Evolutionary conservation across 805 yeast genomes (phyloP).

Genomic region (baker's yeast (Saccharomyces cerevisiae)): DNA sequence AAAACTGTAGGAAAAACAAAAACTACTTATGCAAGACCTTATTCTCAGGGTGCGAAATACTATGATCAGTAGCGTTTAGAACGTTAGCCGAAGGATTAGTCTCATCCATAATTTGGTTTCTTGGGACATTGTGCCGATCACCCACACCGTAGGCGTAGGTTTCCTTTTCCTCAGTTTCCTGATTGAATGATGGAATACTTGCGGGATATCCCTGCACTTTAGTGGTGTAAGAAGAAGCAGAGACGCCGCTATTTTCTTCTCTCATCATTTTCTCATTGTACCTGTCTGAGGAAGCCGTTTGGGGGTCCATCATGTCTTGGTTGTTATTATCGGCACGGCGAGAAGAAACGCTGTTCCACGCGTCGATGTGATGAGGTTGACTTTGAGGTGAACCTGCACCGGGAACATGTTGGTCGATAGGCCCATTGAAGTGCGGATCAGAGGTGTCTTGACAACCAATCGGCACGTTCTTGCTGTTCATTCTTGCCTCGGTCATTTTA

Average conservation of each 20-base stretch:
- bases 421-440: slow-evolving; percentile 6
- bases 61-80: background rate
- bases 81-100: background rate
- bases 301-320: background rate
- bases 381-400: slow-evolving; percentile 11
- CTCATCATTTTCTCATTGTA: background rate
- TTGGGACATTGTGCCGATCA: background rate
- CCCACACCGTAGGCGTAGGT: background rate
- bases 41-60: background rate
- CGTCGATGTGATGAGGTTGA: slow-evolving; percentile 1
- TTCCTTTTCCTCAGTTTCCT: background rate
- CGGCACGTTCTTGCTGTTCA: slow-evolving; percentile 9
- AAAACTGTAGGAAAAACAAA: background rate
- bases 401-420: slow-evolving; percentile 6
- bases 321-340: background rate
- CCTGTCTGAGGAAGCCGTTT: background rate
- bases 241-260: background rate
- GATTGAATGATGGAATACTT: background rate
- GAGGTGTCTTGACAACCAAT: slow-evolving; percentile 6
- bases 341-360: slow-evolving; percentile 1
- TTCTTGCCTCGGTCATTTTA: slow-evolving; percentile 8
- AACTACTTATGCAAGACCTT: background rate
- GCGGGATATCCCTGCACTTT: background rate
- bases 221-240: background rate
- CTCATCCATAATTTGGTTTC: background rate